These are phyloP conservation scores for Saccharomyces uvarum DNA, from an alignment of 1,139 yeast genomes.

Conservation along the genomic window DNA sequence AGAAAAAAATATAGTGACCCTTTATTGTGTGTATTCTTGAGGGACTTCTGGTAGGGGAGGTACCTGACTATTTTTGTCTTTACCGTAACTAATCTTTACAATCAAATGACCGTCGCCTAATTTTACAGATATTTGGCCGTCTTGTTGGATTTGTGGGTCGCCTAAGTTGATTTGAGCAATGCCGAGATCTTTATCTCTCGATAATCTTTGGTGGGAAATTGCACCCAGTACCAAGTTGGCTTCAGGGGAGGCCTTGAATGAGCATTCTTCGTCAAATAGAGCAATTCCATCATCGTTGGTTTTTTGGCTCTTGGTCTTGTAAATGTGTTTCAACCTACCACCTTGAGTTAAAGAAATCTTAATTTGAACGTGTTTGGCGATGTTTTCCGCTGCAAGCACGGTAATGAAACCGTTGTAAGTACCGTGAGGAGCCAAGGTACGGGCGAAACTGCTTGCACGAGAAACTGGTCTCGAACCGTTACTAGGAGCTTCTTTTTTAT, in stretches of 20 bases:
- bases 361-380: slow-evolving; percentile 40
- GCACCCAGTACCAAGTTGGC: slow-evolving; percentile 54
- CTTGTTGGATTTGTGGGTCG: slow-evolving; percentile 28
- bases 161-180: slow-evolving; percentile 35
- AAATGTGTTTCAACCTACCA: slow-evolving; percentile 50
- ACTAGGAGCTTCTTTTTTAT: slow-evolving; percentile 5
- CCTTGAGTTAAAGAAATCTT: slow-evolving; percentile 46
- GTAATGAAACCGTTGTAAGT: slow-evolving; percentile 50
- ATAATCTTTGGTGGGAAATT: slow-evolving; percentile 64
- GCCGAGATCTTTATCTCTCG: slow-evolving; percentile 62
- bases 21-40: slow-evolving; percentile 6
- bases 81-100: slow-evolving; percentile 23
- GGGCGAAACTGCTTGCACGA: slow-evolving; percentile 33
- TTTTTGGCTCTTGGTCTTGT: slow-evolving; percentile 59
- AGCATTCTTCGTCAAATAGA: slow-evolving; percentile 57
- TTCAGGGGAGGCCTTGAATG: slow-evolving; percentile 59
- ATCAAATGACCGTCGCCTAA: slow-evolving; percentile 28
- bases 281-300: slow-evolving; percentile 40
- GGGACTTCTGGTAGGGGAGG: slow-evolving; percentile 18
- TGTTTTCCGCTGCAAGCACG: slow-evolving; percentile 36
- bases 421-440: slow-evolving; percentile 36
- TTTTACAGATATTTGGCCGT: slow-evolving; percentile 26
- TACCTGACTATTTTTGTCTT: slow-evolving; percentile 14
- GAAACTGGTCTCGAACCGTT: slow-evolving; percentile 18
- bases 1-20: too few species aligned